Percentiles rank a stretch among this genome's conserved stretches.
phyloP scores from a whole-genome alignment of 2,329 filamentous ascomycete genomes.

The Talaromyces sp. region DNA sequence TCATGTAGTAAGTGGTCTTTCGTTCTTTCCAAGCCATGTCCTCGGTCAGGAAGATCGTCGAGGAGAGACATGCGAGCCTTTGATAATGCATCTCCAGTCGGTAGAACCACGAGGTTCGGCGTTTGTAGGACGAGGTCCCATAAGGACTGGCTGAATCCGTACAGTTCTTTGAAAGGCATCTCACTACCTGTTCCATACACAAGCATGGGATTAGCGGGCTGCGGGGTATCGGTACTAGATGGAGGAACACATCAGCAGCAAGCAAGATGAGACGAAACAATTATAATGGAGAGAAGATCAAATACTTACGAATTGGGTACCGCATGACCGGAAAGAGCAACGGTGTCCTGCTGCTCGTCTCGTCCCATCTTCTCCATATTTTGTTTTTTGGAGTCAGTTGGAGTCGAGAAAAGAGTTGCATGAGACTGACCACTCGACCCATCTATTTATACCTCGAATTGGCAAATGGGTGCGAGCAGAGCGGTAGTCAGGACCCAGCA shows the following conservation, averaged over 20 bases:
- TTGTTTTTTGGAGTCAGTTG: conserved; percentile 6
- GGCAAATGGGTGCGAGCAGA: neutral
- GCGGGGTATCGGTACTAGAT: conserved; percentile 4
- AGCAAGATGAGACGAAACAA: neutral
- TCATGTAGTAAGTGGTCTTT: conserved; percentile 40
- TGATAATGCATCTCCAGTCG: conserved; percentile 27
- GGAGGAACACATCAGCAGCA: neutral
- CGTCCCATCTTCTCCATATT: conserved; percentile 2
- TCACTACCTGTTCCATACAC: neutral
- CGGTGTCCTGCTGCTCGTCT: neutral
- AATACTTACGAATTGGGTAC: conserved; percentile 6
- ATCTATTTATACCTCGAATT: conserved; percentile 7
- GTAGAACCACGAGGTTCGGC: conserved; percentile 32
- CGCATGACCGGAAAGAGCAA: neutral
- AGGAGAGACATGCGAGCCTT: conserved; percentile 35
- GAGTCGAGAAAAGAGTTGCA: neutral
- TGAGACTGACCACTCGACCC: neutral
- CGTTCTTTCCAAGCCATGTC: conserved; percentile 31
- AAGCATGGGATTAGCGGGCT: conserved; percentile 4
- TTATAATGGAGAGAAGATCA: neutral
- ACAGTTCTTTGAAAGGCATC: conserved; percentile 20
- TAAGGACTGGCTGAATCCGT: conserved; percentile 25
- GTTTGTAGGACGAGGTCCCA: conserved; percentile 32
- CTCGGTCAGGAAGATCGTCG: conserved; percentile 26
- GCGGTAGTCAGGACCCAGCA: neutral